Conservation (phyloP, 805 yeast genomes). For the Candida lessepsii region DNA sequence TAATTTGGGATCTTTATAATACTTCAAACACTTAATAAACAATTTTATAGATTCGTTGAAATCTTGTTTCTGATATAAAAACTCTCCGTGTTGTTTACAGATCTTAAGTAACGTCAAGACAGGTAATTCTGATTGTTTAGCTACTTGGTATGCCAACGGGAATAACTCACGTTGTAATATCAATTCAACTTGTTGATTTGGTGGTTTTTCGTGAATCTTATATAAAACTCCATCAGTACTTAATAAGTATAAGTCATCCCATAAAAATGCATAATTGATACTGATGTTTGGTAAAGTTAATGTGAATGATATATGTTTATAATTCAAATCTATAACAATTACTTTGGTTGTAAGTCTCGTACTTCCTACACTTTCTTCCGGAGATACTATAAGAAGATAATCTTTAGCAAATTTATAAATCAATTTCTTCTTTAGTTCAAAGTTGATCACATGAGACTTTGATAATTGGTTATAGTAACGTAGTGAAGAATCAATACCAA, state of each 20-base stretch:
- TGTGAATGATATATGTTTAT: conserved; percentile 69
- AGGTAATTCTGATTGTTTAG: conserved; percentile 37
- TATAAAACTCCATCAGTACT: conserved; percentile 76
- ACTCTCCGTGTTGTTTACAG: conserved; percentile 61
- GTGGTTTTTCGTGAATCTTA: conserved; percentile 61
- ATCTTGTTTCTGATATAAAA: conserved; percentile 63
- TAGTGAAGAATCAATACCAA: conserved; percentile 63
- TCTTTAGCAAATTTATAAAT: conserved; percentile 47
- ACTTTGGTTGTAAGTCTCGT: conserved; percentile 43
- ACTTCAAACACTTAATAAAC: conserved; percentile 50
- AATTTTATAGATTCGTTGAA: conserved; percentile 70
- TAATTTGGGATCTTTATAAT: conserved; percentile 16
- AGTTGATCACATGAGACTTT: conserved; percentile 51
- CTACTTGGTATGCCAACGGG: conserved; percentile 70
- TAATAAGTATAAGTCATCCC: conserved; percentile 59
- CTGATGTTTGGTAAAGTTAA: conserved; percentile 62
- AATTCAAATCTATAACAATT: conserved; percentile 63
- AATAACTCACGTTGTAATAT: conserved; percentile 69
- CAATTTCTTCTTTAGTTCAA: conserved; percentile 56
- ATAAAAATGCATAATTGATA: conserved; percentile 58
- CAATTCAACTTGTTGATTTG: conserved; percentile 66
- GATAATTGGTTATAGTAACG: conserved; percentile 59
- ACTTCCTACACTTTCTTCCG: conserved; percentile 25
- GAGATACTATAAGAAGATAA: conserved; percentile 60
- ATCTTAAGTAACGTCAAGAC: conserved; percentile 29